Percentiles rank a stretch among this genome's conserved stretches.
Evolutionary conservation across 352 stramenopile species (phyloP).

Genomic region (Blastocystis sp.): DNA sequence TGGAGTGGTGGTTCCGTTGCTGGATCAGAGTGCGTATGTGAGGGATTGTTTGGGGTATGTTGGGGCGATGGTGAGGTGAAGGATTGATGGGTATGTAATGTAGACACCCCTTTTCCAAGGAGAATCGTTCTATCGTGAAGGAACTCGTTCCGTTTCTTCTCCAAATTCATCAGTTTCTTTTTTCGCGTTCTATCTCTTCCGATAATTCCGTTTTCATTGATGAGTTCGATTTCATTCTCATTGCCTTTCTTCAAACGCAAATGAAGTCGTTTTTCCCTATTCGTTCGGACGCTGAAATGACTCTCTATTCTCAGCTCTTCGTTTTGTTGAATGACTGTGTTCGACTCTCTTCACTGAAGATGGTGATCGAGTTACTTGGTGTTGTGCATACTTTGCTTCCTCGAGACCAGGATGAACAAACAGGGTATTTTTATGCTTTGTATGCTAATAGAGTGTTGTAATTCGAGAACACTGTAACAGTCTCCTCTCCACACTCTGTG

Average conservation of each 20-base stretch:
- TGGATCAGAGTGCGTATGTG: not conserved
- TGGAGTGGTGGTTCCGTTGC: not conserved
- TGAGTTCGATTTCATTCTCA: not conserved
- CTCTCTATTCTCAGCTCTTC: not conserved
- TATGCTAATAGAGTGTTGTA: not conserved
- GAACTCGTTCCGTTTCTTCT: not conserved
- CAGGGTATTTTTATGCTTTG: not conserved
- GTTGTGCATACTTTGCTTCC: not conserved
- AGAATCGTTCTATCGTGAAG: conserved; percentile 2
- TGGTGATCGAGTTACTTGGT: not conserved
- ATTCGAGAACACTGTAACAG: too few relatives aligned
- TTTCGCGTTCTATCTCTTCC: not conserved
- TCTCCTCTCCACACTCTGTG: too few relatives aligned
- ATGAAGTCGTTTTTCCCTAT: not conserved
- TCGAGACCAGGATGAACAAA: not conserved
- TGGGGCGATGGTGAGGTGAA: not conserved
- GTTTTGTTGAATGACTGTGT: not conserved
- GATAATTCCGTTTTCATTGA: not conserved
- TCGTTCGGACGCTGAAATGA: not conserved
- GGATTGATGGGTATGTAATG: not conserved
- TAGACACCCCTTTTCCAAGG: conserved; percentile 24
- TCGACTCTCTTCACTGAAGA: not conserved
- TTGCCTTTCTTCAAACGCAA: not conserved
- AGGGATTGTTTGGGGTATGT: not conserved
- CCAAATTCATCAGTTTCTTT: not conserved